Conservation (phyloP, 805 yeast genomes). For the Tetrapisispora nanseiensis region DNA sequence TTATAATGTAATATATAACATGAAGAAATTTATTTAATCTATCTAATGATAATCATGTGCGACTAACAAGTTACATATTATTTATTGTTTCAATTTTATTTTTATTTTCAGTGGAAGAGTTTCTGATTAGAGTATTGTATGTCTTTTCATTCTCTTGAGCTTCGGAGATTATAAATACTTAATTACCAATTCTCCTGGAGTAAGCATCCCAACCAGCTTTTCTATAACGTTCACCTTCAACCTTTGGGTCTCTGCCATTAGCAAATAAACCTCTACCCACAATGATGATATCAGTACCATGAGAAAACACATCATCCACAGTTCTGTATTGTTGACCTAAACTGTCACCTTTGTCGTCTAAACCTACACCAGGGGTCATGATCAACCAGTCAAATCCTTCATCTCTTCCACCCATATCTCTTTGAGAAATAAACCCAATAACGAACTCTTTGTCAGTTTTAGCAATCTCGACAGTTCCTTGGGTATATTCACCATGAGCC, state of each 20-base stretch:
- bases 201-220: constrained; percentile 96
- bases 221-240: constrained; percentile 81
- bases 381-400: constrained; percentile 92
- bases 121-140: not conserved
- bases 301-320: constrained; percentile 69
- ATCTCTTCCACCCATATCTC: constrained; percentile 69
- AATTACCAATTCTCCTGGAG: not conserved
- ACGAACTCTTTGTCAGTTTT: constrained; percentile 80
- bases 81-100: too few species aligned
- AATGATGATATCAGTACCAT: constrained; percentile 90
- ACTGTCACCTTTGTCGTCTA: constrained; percentile 92
- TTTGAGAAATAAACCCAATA: constrained; percentile 93
- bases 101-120: not conserved
- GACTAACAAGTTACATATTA: too few species aligned
- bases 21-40: too few species aligned
- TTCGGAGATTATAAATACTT: too few species aligned
- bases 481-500: constrained; percentile 86
- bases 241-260: constrained; percentile 83
- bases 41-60: too few species aligned
- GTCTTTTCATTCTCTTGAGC: too few species aligned
- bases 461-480: constrained; percentile 82
- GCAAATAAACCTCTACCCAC: constrained; percentile 98
- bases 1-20: too few species aligned
- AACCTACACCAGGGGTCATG: constrained; percentile 97
- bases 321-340: constrained; percentile 96